Base-by-base conservation (phyloP, 345 rosid genomes). In the Gossypium herbaceum region DNA sequence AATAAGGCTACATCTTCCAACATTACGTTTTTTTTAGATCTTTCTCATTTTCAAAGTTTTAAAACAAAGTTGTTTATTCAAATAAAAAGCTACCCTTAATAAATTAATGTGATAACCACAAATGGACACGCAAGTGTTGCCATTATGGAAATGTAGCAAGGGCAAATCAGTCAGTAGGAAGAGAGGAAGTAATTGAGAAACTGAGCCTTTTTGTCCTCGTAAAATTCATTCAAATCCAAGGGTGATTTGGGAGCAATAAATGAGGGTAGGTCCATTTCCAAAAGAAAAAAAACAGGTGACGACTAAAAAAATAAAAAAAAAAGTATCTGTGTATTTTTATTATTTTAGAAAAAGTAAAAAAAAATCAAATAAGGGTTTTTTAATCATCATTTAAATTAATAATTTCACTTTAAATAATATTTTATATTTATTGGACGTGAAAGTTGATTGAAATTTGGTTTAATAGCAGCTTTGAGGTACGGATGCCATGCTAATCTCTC, bases 391-490 rank as follows among this genome's bases (percentile, higher is more conserved):
- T 34, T 34, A 34, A 34, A 34, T 34, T 34, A 34, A 11, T 11
- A 2, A 78, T 58, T n/a, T 74, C 27, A 47, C 69, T 73, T 58
- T 60, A 22, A 12, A 43, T 22, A 58, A 9, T 4, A 12, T 27
- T 74, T 41, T 54, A 20, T 34, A 20, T 58, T 54, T 55, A 9
- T 64, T 85, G 92, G 92, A 89, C 84, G 75, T 82, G 79, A 89
- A 75, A 78, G 67, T 50, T 62, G 55, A 83, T 76, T 85, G 78
- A 77, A 86, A 78, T 83, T 34, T 78, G 82, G 79, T 84, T 84
- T 72, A 82, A 86, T 59, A 50, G 66, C 52, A 68, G 78, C 77
- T 86, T 82, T 81, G 82, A 80, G 86, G 77, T 85, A 78, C 88
- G 87, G 71, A 68, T 54, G 60, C 62, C 29, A 57, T 57, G 25